Conservation (phyloP, 805 yeast genomes). For the Lipomyces chichibuensis region DNA sequence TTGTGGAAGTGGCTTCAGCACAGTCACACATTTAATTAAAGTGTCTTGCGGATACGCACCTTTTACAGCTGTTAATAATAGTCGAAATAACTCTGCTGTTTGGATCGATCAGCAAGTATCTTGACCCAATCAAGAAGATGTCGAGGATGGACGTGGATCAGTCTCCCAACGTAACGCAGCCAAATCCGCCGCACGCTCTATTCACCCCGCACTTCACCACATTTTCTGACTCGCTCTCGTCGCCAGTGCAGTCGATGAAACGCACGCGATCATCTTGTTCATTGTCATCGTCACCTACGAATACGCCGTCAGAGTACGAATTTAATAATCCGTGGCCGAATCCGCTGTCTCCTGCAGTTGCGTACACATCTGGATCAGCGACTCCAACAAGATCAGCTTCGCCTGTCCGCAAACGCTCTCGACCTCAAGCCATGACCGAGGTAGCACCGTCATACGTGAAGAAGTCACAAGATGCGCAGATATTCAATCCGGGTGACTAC, state of each 20-base stretch:
- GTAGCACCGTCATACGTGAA: conserved; percentile 8
- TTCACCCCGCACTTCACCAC: neutral
- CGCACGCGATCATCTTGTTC: conserved; percentile 1
- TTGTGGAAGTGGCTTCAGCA: neutral
- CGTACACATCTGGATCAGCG: neutral
- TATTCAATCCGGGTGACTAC: conserved; percentile 13
- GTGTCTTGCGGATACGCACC: neutral
- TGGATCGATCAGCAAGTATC: neutral
- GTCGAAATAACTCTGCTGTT: neutral
- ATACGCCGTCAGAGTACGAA: neutral
- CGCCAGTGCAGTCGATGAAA: neutral
- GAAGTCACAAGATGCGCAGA: neutral
- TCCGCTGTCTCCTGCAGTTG: neutral
- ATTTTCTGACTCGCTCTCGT: neutral
- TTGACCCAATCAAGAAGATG: neutral
- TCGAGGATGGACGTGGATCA: conserved; percentile 4
- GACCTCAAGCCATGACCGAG: neutral
- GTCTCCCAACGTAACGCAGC: neutral
- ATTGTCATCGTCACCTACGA: neutral
- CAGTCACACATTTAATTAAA: neutral
- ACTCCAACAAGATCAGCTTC: neutral
- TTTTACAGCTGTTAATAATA: neutral
- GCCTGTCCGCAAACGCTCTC: neutral
- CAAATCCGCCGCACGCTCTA: neutral
- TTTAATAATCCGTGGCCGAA: neutral